Percentiles rank a stretch among this genome's conserved stretches.
phyloP scores from a whole-genome alignment of 2,329 filamentous ascomycete genomes.

The Trichophyton rubrum region DNA sequence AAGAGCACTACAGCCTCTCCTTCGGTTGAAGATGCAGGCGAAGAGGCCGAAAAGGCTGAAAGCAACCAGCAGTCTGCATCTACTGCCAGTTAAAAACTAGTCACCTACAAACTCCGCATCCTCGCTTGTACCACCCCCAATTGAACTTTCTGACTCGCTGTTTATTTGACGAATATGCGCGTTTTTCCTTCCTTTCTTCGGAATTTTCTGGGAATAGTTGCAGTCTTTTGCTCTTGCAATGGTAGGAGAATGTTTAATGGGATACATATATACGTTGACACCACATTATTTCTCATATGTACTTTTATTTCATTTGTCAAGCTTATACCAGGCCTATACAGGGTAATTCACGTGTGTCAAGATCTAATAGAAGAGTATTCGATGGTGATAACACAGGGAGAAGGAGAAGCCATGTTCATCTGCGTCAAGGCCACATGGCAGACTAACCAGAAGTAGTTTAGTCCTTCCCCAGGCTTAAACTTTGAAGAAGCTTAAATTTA shows the following conservation, averaged over 20 bases:
- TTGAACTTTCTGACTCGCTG: neutral
- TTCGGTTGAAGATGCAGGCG: slow-evolving; percentile 15
- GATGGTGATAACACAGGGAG: neutral
- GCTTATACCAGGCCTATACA: no score
- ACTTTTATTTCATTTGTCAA: no score
- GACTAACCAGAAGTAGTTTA: neutral
- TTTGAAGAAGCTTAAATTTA: neutral
- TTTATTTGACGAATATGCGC: neutral
- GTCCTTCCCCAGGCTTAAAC: neutral
- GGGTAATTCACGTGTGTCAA: no score
- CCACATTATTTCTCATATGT: no score
- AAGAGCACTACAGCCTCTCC: slow-evolving; percentile 23
- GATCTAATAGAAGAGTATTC: neutral
- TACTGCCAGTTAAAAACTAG: neutral
- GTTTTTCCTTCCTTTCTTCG: no score
- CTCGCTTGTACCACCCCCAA: neutral
- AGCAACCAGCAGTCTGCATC: neutral
- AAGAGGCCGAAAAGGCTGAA: slow-evolving; percentile 11
- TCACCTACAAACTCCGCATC: no score
- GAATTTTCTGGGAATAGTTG: no score
- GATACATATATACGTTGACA: no score
- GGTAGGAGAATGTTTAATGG: no score
- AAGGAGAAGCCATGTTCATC: neutral
- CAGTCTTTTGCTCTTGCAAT: no score
- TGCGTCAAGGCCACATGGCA: neutral